A percentile compares a stretch with the other conserved stretches of the same genome.
These are phyloP conservation scores for Clavispora santaluciae DNA, from an alignment of 805 yeast genomes.

Conservation along the genomic window DNA sequence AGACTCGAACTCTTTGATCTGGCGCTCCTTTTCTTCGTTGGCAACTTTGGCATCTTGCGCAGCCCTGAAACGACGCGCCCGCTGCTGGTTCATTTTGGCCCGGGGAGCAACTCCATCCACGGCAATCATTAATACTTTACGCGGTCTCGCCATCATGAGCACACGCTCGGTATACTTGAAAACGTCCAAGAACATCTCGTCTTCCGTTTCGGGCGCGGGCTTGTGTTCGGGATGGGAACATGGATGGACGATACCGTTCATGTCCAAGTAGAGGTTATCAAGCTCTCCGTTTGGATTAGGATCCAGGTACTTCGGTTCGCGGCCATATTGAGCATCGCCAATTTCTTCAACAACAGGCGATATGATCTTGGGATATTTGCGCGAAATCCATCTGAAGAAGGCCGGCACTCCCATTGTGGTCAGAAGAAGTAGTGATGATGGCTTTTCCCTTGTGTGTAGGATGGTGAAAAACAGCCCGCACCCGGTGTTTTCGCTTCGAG, in stretches of 20 bases:
- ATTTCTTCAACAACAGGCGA: conserved; percentile 83
- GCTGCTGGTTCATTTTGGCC: conserved; percentile 96
- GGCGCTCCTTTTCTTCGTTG: conserved; percentile 62
- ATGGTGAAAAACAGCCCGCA: background rate
- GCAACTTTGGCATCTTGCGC: conserved; percentile 86
- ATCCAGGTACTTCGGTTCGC: conserved; percentile 46
- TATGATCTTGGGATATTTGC: conserved; percentile 90
- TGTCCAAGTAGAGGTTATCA: conserved; percentile 89
- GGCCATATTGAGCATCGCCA: conserved; percentile 35
- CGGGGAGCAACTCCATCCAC: conserved; percentile 99
- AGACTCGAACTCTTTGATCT: conserved; percentile 52
- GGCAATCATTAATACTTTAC: conserved; percentile 89
- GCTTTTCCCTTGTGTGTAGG: background rate
- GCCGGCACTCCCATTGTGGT: conserved; percentile 90
- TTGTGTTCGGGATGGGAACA: conserved; percentile 97
- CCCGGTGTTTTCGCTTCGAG: background rate
- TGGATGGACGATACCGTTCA: conserved; percentile 99
- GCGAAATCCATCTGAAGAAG: conserved; percentile 90
- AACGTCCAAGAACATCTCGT: conserved; percentile 92
- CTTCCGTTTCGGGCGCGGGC: conserved; percentile 95
- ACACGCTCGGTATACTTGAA: conserved; percentile 92
- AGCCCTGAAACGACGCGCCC: conserved; percentile 87
- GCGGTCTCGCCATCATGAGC: conserved; percentile 87
- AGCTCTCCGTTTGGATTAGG: conserved; percentile 95
- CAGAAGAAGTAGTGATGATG: background rate